phyloP scores from a whole-genome alignment of 1,139 yeast species.

The Hansenula sp. region DNA sequence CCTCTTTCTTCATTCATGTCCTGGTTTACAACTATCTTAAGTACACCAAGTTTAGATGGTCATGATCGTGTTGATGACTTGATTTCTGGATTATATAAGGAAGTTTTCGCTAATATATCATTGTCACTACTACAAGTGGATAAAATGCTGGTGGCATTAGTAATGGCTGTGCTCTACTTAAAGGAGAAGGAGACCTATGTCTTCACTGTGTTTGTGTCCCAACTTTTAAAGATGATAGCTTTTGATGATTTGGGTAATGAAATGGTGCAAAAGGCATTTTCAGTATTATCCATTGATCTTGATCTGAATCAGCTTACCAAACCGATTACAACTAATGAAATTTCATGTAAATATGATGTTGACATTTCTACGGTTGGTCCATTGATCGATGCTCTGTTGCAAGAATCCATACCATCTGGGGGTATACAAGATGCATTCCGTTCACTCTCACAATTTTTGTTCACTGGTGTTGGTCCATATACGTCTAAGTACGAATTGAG shows the following conservation, averaged over 20 bases:
- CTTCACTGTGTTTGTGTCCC: conserved; percentile 8
- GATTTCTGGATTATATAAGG: conserved; percentile 36
- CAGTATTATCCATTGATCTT: neutral
- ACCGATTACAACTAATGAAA: neutral
- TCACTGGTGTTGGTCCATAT: conserved; percentile 13
- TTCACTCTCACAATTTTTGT: conserved; percentile 5
- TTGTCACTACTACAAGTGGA: conserved; percentile 50
- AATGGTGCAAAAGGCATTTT: conserved; percentile 8
- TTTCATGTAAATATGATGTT: neutral
- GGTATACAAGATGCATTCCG: conserved; percentile 4
- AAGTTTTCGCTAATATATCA: conserved; percentile 41
- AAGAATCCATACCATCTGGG: neutral
- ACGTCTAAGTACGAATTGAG: conserved; percentile 14
- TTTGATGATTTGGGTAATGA: neutral
- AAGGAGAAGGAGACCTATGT: conserved; percentile 14
- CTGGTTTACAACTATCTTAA: conserved; percentile 38
- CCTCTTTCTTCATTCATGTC: conserved; percentile 44
- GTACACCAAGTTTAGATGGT: no score
- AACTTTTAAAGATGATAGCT: conserved; percentile 7
- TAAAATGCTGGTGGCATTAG: conserved; percentile 39
- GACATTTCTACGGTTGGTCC: neutral
- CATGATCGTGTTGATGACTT: conserved; percentile 27
- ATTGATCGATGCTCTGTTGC: neutral
- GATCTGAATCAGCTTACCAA: neutral
- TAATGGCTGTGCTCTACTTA: conserved; percentile 27